phyloP scores from a whole-genome alignment of 164 flowering plant genomes.

The Vitis rupestris region DNA sequence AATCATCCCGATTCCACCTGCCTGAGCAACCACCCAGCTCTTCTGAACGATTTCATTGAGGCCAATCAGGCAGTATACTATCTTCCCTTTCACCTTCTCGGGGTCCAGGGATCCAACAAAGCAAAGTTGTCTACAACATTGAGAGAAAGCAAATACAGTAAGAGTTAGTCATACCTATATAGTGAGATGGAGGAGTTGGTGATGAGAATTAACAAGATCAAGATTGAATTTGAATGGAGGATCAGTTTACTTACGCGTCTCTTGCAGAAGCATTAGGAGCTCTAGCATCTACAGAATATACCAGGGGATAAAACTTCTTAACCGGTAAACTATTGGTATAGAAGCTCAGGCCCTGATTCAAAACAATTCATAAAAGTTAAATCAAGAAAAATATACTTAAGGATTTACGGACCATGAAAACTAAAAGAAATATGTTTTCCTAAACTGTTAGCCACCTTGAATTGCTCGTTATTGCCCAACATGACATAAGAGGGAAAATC shows the following conservation, averaged over 20 bases:
- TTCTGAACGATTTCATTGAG: not conserved
- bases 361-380: not conserved
- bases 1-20: slow-evolving; percentile 4
- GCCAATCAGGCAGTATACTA: not conserved
- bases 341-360: slow-evolving; percentile 1
- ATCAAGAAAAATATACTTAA: not conserved
- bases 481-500: no score
- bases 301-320: not conserved
- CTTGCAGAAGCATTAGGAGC: no score
- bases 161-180: no score
- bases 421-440: no score
- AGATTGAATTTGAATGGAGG: not conserved
- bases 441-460: no score
- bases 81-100: no score
- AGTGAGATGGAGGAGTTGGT: not conserved
- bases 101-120: slow-evolving; percentile 6
- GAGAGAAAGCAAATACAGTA: not conserved
- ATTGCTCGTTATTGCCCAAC: not conserved
- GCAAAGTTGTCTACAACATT: not conserved
- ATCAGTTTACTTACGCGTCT: not conserved
- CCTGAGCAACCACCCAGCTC: slow-evolving; percentile 1
- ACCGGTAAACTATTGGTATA: slow-evolving; percentile 1
- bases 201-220: no score
- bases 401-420: no score
- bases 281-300: no score